A percentile compares a stretch with the other conserved stretches of the same genome.
Conservation (phyloP, 371 early-diverging fungal genomes). For the Lichtheimia corymbifera region DNA sequence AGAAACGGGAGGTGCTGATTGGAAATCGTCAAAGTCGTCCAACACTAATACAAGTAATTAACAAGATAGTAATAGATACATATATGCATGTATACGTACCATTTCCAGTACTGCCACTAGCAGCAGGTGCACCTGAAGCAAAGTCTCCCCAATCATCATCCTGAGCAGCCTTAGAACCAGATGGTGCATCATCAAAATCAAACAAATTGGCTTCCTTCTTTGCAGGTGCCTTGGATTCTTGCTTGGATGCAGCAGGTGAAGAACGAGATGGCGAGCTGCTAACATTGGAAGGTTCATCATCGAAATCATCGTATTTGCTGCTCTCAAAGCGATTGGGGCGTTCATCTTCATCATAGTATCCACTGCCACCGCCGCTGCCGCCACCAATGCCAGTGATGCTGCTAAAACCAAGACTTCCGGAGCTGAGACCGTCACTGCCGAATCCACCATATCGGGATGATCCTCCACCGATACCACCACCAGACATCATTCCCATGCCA, state of each 20-base stretch:
- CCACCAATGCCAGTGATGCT: slow-evolving; percentile 25
- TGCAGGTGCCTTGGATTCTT: slow-evolving; percentile 24
- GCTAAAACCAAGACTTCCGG: slow-evolving; percentile 24
- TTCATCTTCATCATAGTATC: slow-evolving; percentile 33
- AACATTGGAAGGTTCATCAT: slow-evolving; percentile 10
- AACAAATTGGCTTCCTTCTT: slow-evolving; percentile 58
- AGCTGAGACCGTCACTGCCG: slow-evolving; percentile 40
- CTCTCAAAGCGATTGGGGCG: slow-evolving; percentile 21
- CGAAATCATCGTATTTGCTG: slow-evolving; percentile 28
- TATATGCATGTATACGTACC: slow-evolving; percentile 9
- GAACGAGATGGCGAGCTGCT: slow-evolving; percentile 15
- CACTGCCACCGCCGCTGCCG: slow-evolving; percentile 27
- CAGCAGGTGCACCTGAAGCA: slow-evolving; percentile 38
- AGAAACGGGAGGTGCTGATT: slow-evolving; percentile 45
- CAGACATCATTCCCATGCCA: slow-evolving; percentile 18
- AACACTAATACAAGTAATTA: not conserved
- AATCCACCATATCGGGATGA: slow-evolving; percentile 38
- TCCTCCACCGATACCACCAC: slow-evolving; percentile 22
- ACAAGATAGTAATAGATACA: not conserved
- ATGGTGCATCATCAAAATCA: slow-evolving; percentile 58
- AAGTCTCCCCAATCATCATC: slow-evolving; percentile 64
- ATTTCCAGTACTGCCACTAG: slow-evolving; percentile 14
- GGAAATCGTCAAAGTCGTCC: slow-evolving; percentile 69
- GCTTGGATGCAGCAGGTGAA: slow-evolving; percentile 16
- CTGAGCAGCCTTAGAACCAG: slow-evolving; percentile 13